Percentiles rank a stretch among this genome's conserved stretches.
phyloP scores from a whole-genome alignment of 306 rosid species.

The Acacia crassicarpa region DNA sequence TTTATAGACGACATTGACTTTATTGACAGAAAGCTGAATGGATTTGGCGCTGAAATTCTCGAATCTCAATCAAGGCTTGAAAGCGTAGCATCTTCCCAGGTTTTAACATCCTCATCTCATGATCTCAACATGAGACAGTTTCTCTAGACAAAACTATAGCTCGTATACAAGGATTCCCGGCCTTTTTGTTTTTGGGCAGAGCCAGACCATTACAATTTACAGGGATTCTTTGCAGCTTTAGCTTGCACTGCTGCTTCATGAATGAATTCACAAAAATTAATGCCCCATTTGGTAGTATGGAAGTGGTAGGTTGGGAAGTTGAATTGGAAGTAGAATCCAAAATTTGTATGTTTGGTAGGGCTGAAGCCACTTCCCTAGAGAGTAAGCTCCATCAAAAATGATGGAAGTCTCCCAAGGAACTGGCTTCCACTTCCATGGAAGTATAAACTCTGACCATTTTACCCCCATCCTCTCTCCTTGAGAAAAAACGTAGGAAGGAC shows the following conservation, averaged over 20 bases:
- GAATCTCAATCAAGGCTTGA: neutral
- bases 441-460: no score
- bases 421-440: no score
- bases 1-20: conserved; percentile 1
- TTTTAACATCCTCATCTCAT: conserved; percentile 13
- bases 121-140: neutral
- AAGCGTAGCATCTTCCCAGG: neutral
- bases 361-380: no score
- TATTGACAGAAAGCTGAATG: conserved; percentile 23
- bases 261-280: neutral
- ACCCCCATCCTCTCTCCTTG: no score
- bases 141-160: neutral
- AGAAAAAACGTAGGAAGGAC: no score
- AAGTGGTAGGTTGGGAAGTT: neutral
- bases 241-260: neutral
- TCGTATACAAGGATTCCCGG: neutral
- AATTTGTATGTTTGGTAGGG: no score
- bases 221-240: conserved; percentile 12
- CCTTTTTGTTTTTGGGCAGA: no score
- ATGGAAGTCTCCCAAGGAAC: no score
- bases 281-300: neutral
- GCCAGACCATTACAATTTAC: neutral
- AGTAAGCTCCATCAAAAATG: no score
- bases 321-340: no score
- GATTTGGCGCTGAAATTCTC: conserved; percentile 3